A percentile compares a stretch with the other conserved stretches of the same genome.
These are phyloP conservation scores for Endotrypanum monterogeii DNA, from an alignment of 208 protist species.

Conservation along the genomic window DNA sequence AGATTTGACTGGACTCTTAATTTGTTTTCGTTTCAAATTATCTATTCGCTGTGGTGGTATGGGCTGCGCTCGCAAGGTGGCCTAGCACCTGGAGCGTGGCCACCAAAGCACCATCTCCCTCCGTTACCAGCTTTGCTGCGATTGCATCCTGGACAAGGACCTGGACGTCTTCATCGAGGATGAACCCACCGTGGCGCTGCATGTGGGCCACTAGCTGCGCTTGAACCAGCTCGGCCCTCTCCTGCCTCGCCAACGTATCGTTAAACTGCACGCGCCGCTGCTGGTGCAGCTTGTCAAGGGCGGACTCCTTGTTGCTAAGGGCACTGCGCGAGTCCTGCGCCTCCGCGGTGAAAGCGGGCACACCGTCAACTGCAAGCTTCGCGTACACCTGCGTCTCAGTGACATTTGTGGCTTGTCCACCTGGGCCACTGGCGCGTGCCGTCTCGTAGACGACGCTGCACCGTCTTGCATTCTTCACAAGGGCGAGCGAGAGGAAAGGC, in stretches of 20 bases:
- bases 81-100: slow-evolving; percentile 34
- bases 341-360: slow-evolving; percentile 61
- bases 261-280: slow-evolving; percentile 68
- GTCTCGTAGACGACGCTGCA: slow-evolving; percentile 65
- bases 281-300: slow-evolving; percentile 67
- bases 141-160: slow-evolving; percentile 27
- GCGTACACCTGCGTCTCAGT: slow-evolving; percentile 88
- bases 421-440: slow-evolving; percentile 79
- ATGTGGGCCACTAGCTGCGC: slow-evolving; percentile 35
- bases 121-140: slow-evolving; percentile 7
- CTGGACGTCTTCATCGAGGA: slow-evolving; percentile 24
- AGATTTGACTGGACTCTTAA: no score
- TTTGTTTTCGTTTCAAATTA: not conserved
- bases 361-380: slow-evolving; percentile 81
- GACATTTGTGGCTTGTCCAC: slow-evolving; percentile 89
- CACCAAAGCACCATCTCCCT: slow-evolving; percentile 31
- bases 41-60: not conserved
- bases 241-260: slow-evolving; percentile 61
- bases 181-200: slow-evolving; percentile 22
- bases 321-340: slow-evolving; percentile 89
- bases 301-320: slow-evolving; percentile 73
- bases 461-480: slow-evolving; percentile 59
- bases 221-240: slow-evolving; percentile 44
- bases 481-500: slow-evolving; percentile 58
- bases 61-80: not conserved